Evolutionary conservation across 305 asterid genomes (phyloP).

Genomic region (Fraxinus baroniana): DNA sequence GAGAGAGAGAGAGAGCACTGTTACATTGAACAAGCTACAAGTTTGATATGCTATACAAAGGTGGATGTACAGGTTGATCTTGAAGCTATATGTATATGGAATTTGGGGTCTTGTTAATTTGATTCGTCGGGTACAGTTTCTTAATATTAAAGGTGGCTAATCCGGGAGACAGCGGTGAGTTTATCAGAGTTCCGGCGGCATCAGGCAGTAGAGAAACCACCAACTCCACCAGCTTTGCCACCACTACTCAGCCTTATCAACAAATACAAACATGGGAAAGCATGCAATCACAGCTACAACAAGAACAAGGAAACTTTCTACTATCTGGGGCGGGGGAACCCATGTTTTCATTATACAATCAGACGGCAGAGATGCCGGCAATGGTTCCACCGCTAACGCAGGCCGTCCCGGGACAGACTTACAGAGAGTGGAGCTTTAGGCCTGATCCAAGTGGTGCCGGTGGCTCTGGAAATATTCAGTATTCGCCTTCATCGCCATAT

Average conservation of each 20-base stretch:
- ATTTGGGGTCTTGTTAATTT: not conserved
- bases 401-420: slow-evolving; percentile 52
- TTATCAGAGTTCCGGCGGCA: slow-evolving; percentile 29
- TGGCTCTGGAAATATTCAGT: slow-evolving; percentile 28
- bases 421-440: slow-evolving; percentile 25
- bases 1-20: slow-evolving; percentile 21
- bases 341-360: slow-evolving; percentile 26
- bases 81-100: not conserved
- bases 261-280: slow-evolving; percentile 27
- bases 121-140: slow-evolving; percentile 30
- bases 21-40: slow-evolving; percentile 14
- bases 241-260: slow-evolving; percentile 15
- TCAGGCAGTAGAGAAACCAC: slow-evolving; percentile 2
- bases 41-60: not conserved
- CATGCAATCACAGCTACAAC: slow-evolving; percentile 9
- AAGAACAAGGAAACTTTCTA: slow-evolving; percentile 27
- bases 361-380: slow-evolving; percentile 55
- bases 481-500: slow-evolving; percentile 57
- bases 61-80: not conserved
- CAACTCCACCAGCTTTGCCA: not conserved
- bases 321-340: slow-evolving; percentile 37
- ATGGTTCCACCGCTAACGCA: slow-evolving; percentile 57
- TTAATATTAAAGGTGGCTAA: slow-evolving; percentile 68
- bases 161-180: slow-evolving; percentile 37
- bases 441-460: slow-evolving; percentile 29